Conservation (phyloP, 345 rosid species). For the Salix koriyanagi region DNA sequence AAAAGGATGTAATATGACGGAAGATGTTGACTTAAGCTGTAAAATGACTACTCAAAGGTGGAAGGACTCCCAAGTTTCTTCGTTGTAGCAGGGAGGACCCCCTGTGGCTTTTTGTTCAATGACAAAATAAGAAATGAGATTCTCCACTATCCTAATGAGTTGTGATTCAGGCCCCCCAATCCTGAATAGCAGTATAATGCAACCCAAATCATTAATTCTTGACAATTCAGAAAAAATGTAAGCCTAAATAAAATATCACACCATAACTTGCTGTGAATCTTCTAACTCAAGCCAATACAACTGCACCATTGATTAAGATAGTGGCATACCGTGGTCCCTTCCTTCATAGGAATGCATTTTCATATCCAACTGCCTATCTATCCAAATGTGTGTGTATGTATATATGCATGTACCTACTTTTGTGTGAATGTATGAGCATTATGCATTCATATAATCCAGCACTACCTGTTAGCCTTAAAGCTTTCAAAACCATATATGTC, state of each 20-base stretch:
- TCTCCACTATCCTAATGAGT: neutral
- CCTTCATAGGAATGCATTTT: neutral
- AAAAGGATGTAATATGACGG: neutral
- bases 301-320: neutral
- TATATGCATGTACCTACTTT: too few species aligned
- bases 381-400: neutral
- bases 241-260: neutral
- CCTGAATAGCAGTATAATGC: neutral
- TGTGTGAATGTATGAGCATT: neutral
- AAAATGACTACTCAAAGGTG: neutral
- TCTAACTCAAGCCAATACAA: neutral
- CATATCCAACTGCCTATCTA: neutral
- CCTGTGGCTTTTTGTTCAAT: neutral
- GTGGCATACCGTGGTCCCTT: neutral
- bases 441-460: conserved; percentile 1
- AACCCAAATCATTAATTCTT: neutral
- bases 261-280: too few species aligned
- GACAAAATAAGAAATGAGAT: neutral
- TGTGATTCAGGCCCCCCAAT: neutral
- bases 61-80: neutral
- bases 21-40: neutral
- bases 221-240: neutral
- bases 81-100: neutral
- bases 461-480: conserved; percentile 75
- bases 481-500: conserved; percentile 96